These are phyloP conservation scores for Microstegium vimineum DNA, from an alignment of 176 grass and related monocot genomes.

Conservation along the genomic window DNA sequence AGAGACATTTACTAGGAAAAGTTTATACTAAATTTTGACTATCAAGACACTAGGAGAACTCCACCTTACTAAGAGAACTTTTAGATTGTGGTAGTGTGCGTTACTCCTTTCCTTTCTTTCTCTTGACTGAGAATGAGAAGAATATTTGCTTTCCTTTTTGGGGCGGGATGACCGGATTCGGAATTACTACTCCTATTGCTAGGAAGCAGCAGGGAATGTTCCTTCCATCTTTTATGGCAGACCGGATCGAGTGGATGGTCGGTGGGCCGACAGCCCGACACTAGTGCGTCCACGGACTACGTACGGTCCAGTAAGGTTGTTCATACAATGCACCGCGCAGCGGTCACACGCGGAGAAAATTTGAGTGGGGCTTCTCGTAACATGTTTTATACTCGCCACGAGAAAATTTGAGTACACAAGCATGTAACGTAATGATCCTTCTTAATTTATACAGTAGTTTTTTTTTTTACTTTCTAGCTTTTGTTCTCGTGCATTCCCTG, in stretches of 20 bases:
- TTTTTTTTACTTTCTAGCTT: too few species aligned
- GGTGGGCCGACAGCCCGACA: not conserved
- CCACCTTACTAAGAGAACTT: too few species aligned
- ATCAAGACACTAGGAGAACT: too few species aligned
- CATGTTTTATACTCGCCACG: too few species aligned
- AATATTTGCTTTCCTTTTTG: not conserved
- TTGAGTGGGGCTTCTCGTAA: too few species aligned
- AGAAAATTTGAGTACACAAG: too few species aligned
- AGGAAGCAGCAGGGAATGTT: not conserved
- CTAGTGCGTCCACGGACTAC: not conserved
- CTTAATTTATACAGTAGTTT: too few species aligned
- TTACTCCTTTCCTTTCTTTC: not conserved
- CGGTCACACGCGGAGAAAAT: not conserved
- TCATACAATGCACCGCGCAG: not conserved
- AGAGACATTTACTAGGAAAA: too few species aligned
- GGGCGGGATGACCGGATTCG: not conserved
- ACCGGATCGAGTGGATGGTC: not conserved
- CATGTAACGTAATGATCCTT: too few species aligned
- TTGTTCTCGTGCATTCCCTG: too few species aligned
- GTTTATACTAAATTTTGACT: too few species aligned
- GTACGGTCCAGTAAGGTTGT: not conserved
- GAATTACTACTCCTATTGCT: not conserved
- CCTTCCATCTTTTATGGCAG: not conserved
- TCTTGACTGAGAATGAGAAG: not conserved
- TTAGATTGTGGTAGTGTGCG: too few species aligned